Base-by-base conservation (phyloP, 768 basidiomycete species). In the Rhizopogon vinicolor region DNA sequence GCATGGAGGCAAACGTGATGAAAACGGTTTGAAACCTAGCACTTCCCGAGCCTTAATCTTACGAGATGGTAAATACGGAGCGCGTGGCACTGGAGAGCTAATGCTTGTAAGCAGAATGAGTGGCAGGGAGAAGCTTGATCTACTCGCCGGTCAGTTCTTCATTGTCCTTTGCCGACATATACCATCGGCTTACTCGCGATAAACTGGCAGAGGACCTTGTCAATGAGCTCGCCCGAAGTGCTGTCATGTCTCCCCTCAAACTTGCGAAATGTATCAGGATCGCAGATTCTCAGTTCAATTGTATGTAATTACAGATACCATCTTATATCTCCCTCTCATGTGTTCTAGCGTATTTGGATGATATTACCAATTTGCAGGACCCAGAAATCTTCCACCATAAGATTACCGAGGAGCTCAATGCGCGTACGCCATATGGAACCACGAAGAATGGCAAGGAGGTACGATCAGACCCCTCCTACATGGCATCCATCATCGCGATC, bases 91-190 rank as follows among this genome's bases (percentile, higher is more conserved):
- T 5, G 88, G 88, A 16, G 88, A 90, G 68, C 18, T 90, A 44
- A 67, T 84, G 45, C 68, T 80, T 44, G 73, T 75, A 52, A 78
- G 72, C 25, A 87, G 78, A 64, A 79, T 89, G 58, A 84, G 78
- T 48, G 91, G 91, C 1, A 78, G 87, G 63, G 90, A 91, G 69
- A 91, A 91, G 63, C 75, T 93, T 31, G 88, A 90, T 66, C 76
- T 91, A 25, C 72, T 91, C 31, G 87, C 87, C 61, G 89, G 91
- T 88, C 64, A 56, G 73, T 69, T 35, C 25, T 40, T 25, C 18
- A 44, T 37, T 49, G 35, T 16, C 19, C 19, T 37, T 49, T 37
- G 5, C 3, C 37, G 18, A 31, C 22, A 43, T 43, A 31, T 18
- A 43, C 50, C 19, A 37, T 54, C 44, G 22, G 39, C 43, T 45